These are phyloP conservation scores for Xylaria sp. DNA, from an alignment of 2,329 filamentous ascomycete genomes.

Conservation along the genomic window DNA sequence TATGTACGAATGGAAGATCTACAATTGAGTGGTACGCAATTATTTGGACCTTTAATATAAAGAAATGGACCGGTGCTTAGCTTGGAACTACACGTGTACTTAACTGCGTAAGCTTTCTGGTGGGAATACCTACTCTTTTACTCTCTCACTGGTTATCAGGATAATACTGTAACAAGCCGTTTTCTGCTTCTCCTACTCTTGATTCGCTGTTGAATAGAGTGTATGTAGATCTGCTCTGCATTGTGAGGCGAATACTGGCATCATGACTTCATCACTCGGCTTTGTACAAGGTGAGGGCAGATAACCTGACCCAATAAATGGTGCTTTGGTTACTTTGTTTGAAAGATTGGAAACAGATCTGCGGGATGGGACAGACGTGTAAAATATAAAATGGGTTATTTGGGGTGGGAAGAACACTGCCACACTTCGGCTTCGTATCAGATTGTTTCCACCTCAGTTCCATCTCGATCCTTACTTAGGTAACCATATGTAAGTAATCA, in stretches of 20 bases:
- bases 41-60: not conserved
- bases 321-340: not conserved
- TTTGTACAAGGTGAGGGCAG: not conserved
- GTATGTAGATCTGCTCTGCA: not conserved
- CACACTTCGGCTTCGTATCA: slow-evolving; percentile 34
- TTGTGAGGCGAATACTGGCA: not conserved
- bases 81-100: too few species aligned
- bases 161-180: too few species aligned
- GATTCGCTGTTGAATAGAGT: too few species aligned
- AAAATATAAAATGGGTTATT: slow-evolving; percentile 6
- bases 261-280: slow-evolving; percentile 1
- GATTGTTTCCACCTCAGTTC: slow-evolving; percentile 26
- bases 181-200: not conserved
- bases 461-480: slow-evolving; percentile 19
- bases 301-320: not conserved
- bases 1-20: slow-evolving; percentile 1
- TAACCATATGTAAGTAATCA: too few species aligned
- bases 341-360: not conserved
- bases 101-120: too few species aligned
- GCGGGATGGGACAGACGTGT: not conserved
- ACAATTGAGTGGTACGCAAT: slow-evolving; percentile 1
- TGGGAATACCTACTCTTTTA: too few species aligned
- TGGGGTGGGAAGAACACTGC: slow-evolving; percentile 25
- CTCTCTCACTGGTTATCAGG: too few species aligned
- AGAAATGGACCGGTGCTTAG: slow-evolving; percentile 3